Base-by-base conservation (phyloP, 768 basidiomycete genomes). In the Pleurotus tuoliensis region DNA sequence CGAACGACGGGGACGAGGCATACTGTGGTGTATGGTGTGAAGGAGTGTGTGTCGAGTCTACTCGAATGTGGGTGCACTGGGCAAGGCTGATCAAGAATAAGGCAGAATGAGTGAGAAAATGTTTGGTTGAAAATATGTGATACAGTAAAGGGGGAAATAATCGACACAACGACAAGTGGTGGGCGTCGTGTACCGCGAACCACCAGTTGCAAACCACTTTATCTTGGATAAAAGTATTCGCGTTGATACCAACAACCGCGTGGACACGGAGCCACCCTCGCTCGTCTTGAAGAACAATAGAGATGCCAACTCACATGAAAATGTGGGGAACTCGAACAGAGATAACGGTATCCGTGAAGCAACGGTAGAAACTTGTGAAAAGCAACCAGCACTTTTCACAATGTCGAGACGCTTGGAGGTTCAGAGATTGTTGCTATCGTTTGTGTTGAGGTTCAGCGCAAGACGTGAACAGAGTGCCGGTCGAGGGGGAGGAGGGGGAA, bases 141-240 rank as follows among this genome's bases (percentile, higher is more conserved):
- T 58, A 57, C 24, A 18, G 41, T 5, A 22, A 11, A 44, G n/a
- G 41, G 3, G 41, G n/a, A 44, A 44, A 22, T 44, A n/a, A 46
- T 44, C 57, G 56, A 48, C 79, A 80, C 58, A 95, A 71, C 57
- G 94, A 71, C 59, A 81, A 86, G 67, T 94, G 92, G 56, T 93
- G 71, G 15, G 92, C 88, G 65, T 77, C 82, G 30, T 34, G 30
- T 34, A 34, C 30, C 30, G 27, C 6, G n/a, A 37, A 20, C 7
- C 24, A 22, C 47, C 8, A 15, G 24, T 6, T 2, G 47, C 47
- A 12, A 5, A 47, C 20, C 47, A 47, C 15, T 47, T 47, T 20
- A 50, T 50, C 38, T 37, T 16, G 48, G 47, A 16, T 20, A 22
- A 47, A 24, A 47, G 6, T 47, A 15, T 47, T 20, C 9, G 47